Evolutionary conservation across 345 rosid genomes (phyloP).

Genomic region (Salix koriyanagi): DNA sequence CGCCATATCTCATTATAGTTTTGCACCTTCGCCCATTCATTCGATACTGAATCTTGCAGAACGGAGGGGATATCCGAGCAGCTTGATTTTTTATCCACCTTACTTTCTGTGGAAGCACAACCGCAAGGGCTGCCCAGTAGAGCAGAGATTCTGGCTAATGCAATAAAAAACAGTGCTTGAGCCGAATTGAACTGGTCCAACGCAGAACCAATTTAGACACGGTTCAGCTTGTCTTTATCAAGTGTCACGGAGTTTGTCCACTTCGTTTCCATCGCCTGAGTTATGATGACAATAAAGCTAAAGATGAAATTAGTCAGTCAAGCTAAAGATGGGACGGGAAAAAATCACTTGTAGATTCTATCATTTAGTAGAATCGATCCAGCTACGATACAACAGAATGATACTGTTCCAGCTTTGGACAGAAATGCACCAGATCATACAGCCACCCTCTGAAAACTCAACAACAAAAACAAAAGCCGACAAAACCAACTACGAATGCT

Average conservation of each 20-base stretch:
- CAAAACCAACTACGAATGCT: slow-evolving; percentile 20
- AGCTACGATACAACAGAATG: slow-evolving; percentile 24
- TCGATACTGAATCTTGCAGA: neutral
- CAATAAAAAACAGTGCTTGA: neutral
- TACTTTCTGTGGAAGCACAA: neutral
- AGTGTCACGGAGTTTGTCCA: neutral
- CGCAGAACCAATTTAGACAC: neutral
- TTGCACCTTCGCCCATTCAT: neutral
- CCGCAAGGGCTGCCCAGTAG: neutral
- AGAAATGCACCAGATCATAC: slow-evolving; percentile 19
- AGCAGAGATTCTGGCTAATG: neutral
- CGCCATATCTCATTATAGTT: neutral
- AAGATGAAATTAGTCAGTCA: neutral
- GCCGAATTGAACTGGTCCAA: neutral
- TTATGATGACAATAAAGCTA: neutral
- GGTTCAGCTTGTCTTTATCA: too few relatives aligned
- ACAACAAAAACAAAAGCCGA: slow-evolving; percentile 21
- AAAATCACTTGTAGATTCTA: slow-evolving; percentile 9
- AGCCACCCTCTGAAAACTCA: neutral
- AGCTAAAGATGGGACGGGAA: neutral
- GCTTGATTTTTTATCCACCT: neutral
- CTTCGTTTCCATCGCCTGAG: neutral
- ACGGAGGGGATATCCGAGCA: neutral
- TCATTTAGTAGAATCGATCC: slow-evolving; percentile 18
- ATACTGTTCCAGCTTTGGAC: slow-evolving; percentile 19